These are phyloP conservation scores for Friedmanniomyces endolithicus DNA, from an alignment of 495 filamentous ascomycete genomes.

Conservation along the genomic window DNA sequence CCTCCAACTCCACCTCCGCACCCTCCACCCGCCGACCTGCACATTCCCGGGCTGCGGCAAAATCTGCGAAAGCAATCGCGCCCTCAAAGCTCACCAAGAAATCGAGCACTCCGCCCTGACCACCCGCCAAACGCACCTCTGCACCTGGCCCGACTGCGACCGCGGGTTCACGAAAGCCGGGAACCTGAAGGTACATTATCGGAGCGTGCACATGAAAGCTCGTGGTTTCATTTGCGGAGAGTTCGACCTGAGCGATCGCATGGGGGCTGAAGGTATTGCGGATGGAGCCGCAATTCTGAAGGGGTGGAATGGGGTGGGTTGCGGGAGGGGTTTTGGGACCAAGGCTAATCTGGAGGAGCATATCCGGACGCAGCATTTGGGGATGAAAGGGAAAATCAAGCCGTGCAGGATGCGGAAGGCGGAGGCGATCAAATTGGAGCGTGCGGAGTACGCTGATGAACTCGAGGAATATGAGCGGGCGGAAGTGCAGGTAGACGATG, in stretches of 20 bases:
- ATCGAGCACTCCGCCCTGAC: slow-evolving; percentile 22
- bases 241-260: slow-evolving; percentile 36
- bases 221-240: slow-evolving; percentile 61
- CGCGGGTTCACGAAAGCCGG: slow-evolving; percentile 63
- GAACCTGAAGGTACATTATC: slow-evolving; percentile 68
- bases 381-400: slow-evolving; percentile 33
- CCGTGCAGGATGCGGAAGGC: slow-evolving; percentile 25
- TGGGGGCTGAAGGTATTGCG: too few species aligned
- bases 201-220: slow-evolving; percentile 56
- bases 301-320: slow-evolving; percentile 57
- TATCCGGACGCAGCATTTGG: slow-evolving; percentile 61
- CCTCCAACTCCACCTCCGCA: slow-evolving; percentile 57
- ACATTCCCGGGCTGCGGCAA: slow-evolving; percentile 46
- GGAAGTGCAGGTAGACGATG: too few species aligned
- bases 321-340: slow-evolving; percentile 53
- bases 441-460: not conserved
- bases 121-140: slow-evolving; percentile 42
- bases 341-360: slow-evolving; percentile 73
- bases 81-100: slow-evolving; percentile 42
- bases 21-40: slow-evolving; percentile 63
- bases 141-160: slow-evolving; percentile 51
- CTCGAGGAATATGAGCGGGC: too few species aligned
- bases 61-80: slow-evolving; percentile 46
- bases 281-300: slow-evolving; percentile 37
- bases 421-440: slow-evolving; percentile 9